Percentiles rank a stretch among this genome's conserved stretches.
Conservation (phyloP, 768 basidiomycete species). For the Collybiopsis confluens region DNA sequence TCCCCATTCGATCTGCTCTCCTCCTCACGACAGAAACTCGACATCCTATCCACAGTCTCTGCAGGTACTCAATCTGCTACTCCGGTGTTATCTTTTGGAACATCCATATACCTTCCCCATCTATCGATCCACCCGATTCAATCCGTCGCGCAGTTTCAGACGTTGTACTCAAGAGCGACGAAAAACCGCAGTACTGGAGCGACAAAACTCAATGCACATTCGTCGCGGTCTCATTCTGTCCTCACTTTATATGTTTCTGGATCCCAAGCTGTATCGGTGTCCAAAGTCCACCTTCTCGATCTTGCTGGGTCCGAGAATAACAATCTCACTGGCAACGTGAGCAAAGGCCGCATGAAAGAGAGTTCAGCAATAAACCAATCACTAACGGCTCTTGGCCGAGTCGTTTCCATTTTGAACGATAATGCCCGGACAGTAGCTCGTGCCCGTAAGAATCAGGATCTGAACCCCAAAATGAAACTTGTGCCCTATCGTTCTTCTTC, state of each 20-base stretch:
- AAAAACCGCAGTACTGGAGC: conserved; percentile 77
- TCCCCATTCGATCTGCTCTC: conserved; percentile 89
- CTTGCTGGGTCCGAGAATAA: conserved; percentile 91
- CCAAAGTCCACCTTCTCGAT: conserved; percentile 85
- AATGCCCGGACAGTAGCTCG: conserved; percentile 40
- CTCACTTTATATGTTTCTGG: conserved; percentile 63
- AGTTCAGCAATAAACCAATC: conserved; percentile 89
- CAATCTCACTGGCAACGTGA: conserved; percentile 73
- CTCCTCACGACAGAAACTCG: conserved; percentile 47
- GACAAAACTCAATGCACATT: conserved; percentile 78
- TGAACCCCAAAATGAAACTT: conserved; percentile 44
- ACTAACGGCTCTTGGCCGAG: conserved; percentile 80
- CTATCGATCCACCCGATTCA: conserved; percentile 37
- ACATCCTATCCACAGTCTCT: conserved; percentile 32
- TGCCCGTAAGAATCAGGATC: neutral
- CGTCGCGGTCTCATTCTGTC: conserved; percentile 87
- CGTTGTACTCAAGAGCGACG: conserved; percentile 53
- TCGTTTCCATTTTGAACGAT: conserved; percentile 79
- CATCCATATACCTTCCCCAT: conserved; percentile 51
- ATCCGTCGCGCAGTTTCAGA: conserved; percentile 41
- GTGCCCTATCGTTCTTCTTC: conserved; percentile 91
- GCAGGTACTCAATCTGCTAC: neutral
- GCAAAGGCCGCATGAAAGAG: conserved; percentile 82
- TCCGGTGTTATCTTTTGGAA: neutral
- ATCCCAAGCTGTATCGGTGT: conserved; percentile 46